Percentiles rank a stretch among this genome's conserved stretches.
Evolutionary conservation across 2,329 filamentous ascomycete genomes (phyloP).

Genomic region (Alternaria longipes): DNA sequence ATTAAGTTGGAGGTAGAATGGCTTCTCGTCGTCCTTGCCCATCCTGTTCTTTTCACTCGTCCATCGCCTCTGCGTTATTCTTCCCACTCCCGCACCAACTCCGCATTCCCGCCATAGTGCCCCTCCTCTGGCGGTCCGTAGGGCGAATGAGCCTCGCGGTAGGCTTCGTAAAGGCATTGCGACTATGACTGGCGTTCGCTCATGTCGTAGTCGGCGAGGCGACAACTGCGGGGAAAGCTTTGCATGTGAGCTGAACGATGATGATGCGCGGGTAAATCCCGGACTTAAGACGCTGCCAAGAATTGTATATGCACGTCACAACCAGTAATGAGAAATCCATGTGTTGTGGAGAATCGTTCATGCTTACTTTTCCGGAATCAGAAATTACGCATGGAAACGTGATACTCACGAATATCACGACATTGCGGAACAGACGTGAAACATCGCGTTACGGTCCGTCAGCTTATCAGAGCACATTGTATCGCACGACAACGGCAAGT

Average conservation of each 20-base stretch:
- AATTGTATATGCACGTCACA: constrained; percentile 1
- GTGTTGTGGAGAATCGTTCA: constrained; percentile 5
- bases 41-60: constrained; percentile 40
- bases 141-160: constrained; percentile 34
- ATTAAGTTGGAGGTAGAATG: constrained; percentile 69
- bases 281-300: constrained; percentile 6
- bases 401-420: background rate
- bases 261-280: constrained; percentile 12
- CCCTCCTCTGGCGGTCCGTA: constrained; percentile 21
- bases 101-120: constrained; percentile 16
- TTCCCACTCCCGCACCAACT: constrained; percentile 20
- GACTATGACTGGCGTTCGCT: constrained; percentile 21
- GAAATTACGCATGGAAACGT: background rate
- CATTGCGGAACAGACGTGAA: background rate
- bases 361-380: constrained; percentile 10
- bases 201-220: constrained; percentile 24
- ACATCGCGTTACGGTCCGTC: background rate
- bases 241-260: constrained; percentile 6
- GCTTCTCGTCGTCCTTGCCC: constrained; percentile 47
- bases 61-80: constrained; percentile 46
- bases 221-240: constrained; percentile 23
- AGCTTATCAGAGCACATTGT: background rate
- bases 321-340: background rate
- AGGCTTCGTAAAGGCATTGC: constrained; percentile 45
- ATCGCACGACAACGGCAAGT: background rate